Percentiles rank a stretch among this genome's conserved stretches.
Conservation (phyloP, 176 grass and related monocot species). For the Aegilops speltoides region DNA sequence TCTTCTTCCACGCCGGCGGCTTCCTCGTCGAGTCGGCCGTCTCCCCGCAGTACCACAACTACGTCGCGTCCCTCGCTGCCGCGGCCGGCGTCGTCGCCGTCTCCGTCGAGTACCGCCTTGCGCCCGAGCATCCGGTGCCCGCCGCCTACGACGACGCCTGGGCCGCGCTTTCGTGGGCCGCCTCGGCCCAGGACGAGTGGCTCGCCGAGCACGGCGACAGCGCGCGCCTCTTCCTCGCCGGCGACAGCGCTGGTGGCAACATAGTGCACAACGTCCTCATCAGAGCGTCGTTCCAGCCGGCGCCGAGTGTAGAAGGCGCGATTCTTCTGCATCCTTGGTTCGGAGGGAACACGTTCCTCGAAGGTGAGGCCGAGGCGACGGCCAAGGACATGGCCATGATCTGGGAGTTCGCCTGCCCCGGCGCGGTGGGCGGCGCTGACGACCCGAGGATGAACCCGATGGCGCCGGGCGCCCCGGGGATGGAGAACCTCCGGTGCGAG, state of each 20-base stretch:
- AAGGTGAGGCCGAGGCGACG: not conserved
- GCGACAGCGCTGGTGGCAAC: slow-evolving; percentile 69
- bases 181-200: slow-evolving; percentile 41
- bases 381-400: slow-evolving; percentile 23
- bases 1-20: slow-evolving; percentile 66
- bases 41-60: slow-evolving; percentile 42
- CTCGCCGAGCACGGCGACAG: slow-evolving; percentile 51
- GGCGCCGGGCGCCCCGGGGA: slow-evolving; percentile 1
- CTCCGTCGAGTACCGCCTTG: slow-evolving; percentile 67
- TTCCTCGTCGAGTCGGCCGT: slow-evolving; percentile 55
- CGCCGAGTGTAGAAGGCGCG: slow-evolving; percentile 31
- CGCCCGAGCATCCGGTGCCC: slow-evolving; percentile 48
- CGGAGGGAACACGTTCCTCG: slow-evolving; percentile 13
- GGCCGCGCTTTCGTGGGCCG: slow-evolving; percentile 33
- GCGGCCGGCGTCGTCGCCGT: slow-evolving; percentile 19
- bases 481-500: slow-evolving; percentile 38
- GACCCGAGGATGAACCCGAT: slow-evolving; percentile 49
- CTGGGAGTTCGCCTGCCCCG: slow-evolving; percentile 52
- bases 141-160: slow-evolving; percentile 47
- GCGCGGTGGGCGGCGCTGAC: slow-evolving; percentile 37
- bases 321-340: slow-evolving; percentile 58
- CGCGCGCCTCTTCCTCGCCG: slow-evolving; percentile 53
- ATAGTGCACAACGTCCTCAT: slow-evolving; percentile 54
- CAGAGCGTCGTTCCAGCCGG: not conserved
- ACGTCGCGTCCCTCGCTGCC: slow-evolving; percentile 53